phyloP scores from a whole-genome alignment of 129 eudicot genomes.

The Solidago caesia region DNA sequence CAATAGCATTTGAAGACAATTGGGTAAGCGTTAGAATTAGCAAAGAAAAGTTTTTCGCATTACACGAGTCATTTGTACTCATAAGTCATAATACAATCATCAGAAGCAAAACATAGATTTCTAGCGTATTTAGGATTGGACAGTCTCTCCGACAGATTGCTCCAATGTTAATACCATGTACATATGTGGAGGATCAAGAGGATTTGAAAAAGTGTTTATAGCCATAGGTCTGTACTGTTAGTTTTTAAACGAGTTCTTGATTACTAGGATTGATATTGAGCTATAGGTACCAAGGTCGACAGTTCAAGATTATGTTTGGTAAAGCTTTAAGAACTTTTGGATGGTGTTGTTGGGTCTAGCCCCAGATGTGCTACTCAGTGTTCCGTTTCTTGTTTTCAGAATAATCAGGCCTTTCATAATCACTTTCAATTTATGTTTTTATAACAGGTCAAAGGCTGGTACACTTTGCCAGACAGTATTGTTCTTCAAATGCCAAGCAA shows the following conservation, averaged over 20 bases:
- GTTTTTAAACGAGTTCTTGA: not conserved
- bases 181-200: not conserved
- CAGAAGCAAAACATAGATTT: too few relatives aligned
- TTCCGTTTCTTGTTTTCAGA: not conserved
- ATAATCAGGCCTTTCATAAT: not conserved
- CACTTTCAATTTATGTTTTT: not conserved
- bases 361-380: not conserved
- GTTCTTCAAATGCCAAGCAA: not conserved
- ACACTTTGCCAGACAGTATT: not conserved
- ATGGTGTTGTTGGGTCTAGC: not conserved
- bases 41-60: too few relatives aligned
- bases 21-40: too few relatives aligned
- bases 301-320: not conserved
- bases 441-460: not conserved
- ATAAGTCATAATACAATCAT: too few relatives aligned
- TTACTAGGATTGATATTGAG: not conserved
- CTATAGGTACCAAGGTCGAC: not conserved
- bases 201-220: not conserved
- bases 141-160: too few relatives aligned
- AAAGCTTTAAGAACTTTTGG: constrained; percentile 5
- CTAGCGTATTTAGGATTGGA: too few relatives aligned
- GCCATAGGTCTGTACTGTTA: not conserved
- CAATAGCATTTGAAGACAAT: too few relatives aligned
- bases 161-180: too few relatives aligned
- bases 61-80: too few relatives aligned